These are phyloP conservation scores for Acanthamoeba sp. DNA, from an alignment of 208 protist genomes.

Conservation along the genomic window DNA sequence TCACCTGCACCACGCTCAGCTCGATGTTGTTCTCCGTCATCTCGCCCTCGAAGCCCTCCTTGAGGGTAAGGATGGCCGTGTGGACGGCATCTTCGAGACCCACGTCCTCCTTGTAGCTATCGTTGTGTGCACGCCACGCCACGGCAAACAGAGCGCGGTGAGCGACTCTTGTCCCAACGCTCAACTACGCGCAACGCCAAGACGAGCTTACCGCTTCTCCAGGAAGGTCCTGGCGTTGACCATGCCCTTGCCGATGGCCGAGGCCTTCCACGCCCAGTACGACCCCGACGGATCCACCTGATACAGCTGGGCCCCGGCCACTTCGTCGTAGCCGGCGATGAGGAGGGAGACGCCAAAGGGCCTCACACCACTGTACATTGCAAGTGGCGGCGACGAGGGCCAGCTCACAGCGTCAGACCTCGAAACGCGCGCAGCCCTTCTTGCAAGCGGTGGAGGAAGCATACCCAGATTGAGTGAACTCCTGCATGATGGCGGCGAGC, in stretches of 20 bases:
- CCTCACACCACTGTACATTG: constrained; percentile 97
- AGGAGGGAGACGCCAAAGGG: constrained; percentile 99
- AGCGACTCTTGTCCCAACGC: neutral
- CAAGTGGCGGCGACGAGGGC: no score
- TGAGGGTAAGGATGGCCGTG: constrained; percentile 95
- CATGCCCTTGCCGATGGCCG: constrained; percentile 98
- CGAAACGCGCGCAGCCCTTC: constrained; percentile 54
- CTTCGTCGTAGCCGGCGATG: constrained; percentile 97
- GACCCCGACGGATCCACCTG: constrained; percentile 99
- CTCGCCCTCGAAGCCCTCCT: constrained; percentile 92
- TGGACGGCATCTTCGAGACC: constrained; percentile 99
- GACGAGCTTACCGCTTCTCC: constrained; percentile 94
- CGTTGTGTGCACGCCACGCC: neutral
- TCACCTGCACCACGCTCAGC: constrained; percentile 96
- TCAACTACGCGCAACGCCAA: neutral
- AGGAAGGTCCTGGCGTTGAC: constrained; percentile 98
- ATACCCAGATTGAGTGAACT: constrained; percentile 98
- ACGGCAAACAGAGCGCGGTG: neutral
- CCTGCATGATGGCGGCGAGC: constrained; percentile 98
- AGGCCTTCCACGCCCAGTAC: constrained; percentile 99
- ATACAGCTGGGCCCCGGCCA: constrained; percentile 97
- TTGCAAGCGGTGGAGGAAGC: constrained; percentile 56
- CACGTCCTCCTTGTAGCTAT: constrained; percentile 97
- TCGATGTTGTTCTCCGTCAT: constrained; percentile 99
- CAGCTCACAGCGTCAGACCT: no score